Evolutionary conservation across 2,329 filamentous ascomycete species (phyloP), one percentile per base, ranked within the genome.

Genomic region (Colletotrichum lindemuthianum): DNA sequence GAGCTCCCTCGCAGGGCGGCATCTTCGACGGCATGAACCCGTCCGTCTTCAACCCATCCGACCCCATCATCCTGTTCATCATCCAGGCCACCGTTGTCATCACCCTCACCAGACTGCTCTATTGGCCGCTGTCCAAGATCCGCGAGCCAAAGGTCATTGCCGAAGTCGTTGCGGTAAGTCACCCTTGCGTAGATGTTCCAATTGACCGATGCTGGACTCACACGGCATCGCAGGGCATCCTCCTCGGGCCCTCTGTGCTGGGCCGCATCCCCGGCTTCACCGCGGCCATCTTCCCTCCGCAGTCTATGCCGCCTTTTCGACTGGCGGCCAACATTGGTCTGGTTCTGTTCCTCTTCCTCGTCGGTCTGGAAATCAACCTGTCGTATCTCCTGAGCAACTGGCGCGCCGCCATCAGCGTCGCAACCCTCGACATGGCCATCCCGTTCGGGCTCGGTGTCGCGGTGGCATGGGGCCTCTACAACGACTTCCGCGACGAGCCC

Each of bases 221-320:
- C 43, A 15, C n/a, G n/a, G 8, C 9, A 41, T 8, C 32, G 11
- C 44, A 56, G 53, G 92, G 92, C 56, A 92, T 96, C 72, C 77
- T 97, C 41, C 84, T 97, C 1, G 93, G 93, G 3, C 93, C 93
- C 1, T 96, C 93, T 0, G 91, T 96, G 33, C 90, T 97, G 88
- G 93, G 93, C 72, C 88, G 90, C 55, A 93, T 97, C 24, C 92
- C 92, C 1, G 88, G 89, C 41, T 97, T 97, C 79, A 83, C 87
- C 55, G 78, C 82, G 2, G 82, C 90, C 68, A 95, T 97, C 69
- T 97, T 97, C 72, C 93, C 93, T 0, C 73, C 80, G 0, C 85
- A 79, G 0, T 93, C 92, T 2, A 91, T 96, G 77, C 89, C 92
- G 2, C 88, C 90, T 53, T 81, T 97, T 56, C 89, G 81, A 70